These are phyloP conservation scores for Globisporangium irregulare DNA, from an alignment of 352 stramenopile species.

Conservation along the genomic window DNA sequence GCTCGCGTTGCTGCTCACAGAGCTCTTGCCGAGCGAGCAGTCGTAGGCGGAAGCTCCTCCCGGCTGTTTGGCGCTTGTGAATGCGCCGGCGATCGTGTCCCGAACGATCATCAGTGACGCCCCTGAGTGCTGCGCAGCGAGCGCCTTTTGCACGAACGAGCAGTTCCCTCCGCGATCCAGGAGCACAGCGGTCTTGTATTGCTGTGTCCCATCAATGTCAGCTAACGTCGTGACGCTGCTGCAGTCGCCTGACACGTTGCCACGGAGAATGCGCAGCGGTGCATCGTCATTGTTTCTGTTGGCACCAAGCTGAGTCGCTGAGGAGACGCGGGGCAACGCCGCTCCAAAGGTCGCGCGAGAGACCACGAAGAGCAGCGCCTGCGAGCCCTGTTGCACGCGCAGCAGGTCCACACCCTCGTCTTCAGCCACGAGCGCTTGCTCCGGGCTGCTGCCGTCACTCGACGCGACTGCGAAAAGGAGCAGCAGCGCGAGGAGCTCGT, in stretches of 20 bases:
- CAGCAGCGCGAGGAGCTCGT: background rate
- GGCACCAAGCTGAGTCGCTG: constrained; percentile 10
- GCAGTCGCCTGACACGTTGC: constrained; percentile 22
- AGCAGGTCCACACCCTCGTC: constrained; percentile 21
- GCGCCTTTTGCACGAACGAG: constrained; percentile 46
- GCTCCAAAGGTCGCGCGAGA: constrained; percentile 27
- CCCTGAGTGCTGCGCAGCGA: constrained; percentile 29
- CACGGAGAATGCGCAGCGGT: constrained; percentile 19
- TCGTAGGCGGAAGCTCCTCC: constrained; percentile 29
- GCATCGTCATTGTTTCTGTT: constrained; percentile 4
- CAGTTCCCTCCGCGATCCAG: constrained; percentile 45
- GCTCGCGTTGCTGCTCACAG: constrained; percentile 36
- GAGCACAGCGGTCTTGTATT: constrained; percentile 29
- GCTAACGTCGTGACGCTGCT: background rate
- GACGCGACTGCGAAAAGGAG: background rate
- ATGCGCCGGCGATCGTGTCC: constrained; percentile 45
- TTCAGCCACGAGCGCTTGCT: background rate
- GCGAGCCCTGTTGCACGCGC: constrained; percentile 18
- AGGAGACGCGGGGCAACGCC: constrained; percentile 20
- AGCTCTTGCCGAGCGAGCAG: constrained; percentile 38
- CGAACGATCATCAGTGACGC: constrained; percentile 46
- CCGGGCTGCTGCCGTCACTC: background rate
- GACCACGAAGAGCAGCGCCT: constrained; percentile 29
- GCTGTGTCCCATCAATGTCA: background rate
- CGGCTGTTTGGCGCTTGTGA: constrained; percentile 22